Base-by-base conservation (phyloP, 768 basidiomycete species). In the Agrocybe praecox region DNA sequence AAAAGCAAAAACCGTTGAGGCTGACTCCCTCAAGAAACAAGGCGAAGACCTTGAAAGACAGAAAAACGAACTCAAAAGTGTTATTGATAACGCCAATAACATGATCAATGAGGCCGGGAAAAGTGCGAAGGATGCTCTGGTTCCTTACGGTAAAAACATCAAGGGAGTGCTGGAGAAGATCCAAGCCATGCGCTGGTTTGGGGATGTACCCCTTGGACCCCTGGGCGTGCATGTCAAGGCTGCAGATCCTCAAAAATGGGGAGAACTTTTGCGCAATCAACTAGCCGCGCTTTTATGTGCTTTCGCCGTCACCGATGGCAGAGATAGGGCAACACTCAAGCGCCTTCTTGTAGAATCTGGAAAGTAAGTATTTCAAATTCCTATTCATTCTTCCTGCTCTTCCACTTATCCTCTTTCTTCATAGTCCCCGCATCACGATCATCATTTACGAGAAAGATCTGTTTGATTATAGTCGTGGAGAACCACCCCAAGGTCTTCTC, bases 401-500 rank as follows among this genome's bases (percentile, higher is more conserved):
- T 34, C 40, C 8, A 49, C 23, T 9, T 52, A 46, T 34, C 17
- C 52, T 46, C 21, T 32, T 49, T 17, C 11, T 26, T 49, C 24
- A 15, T 57, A 90, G 89, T 60, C 54, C 42, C 9, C 69, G 80
- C 21, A 74, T 69, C 21, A 72, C 72, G 6, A 84, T 94, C 57
- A 79, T 91, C 62, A 85, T 89, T 51, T 80, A 83, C 21, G 79
- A 83, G 55, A 85, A 80, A 36, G 94, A 96, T 64, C 61, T 91
- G 40, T 98, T 97, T 67, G 92, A 97, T 65, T 96, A 83, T 63
- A 77, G 78, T 34, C 57, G 62, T 1, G 94, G 94, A 23, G 94
- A 96, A 65, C 88, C 90, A 11, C 80, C 82, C 2, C 66, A 66
- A 18, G 57, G 80, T 19, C 79, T 87, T 50, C 74, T 85, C 2